Evolutionary conservation across 1,284 basidiomycete genomes (phyloP).

Genomic region (Leccinum subrobustum): DNA sequence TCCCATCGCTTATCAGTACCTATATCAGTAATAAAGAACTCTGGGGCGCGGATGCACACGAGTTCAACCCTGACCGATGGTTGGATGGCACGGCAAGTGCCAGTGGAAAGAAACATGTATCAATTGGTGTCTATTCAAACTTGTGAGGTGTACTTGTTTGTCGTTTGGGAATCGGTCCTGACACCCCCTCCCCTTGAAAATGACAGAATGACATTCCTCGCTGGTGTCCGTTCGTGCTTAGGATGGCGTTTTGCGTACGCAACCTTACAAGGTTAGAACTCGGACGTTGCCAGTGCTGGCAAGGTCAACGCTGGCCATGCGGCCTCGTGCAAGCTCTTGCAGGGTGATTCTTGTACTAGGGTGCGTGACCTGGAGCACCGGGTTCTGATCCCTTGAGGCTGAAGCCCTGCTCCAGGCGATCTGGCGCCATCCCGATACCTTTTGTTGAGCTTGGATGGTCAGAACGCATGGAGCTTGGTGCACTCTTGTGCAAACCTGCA

Average conservation of each 20-base stretch:
- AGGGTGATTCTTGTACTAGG: no score
- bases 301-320: no score
- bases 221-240: constrained; percentile 43
- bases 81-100: constrained; percentile 31
- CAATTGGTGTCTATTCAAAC: constrained; percentile 50
- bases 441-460: no score
- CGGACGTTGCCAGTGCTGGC: no score
- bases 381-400: no score
- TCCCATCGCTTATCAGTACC: not conserved
- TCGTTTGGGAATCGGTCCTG: not conserved
- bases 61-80: constrained; percentile 54
- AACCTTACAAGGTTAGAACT: not conserved
- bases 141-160: constrained; percentile 38
- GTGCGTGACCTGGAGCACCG: no score
- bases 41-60: constrained; percentile 50
- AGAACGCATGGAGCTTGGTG: no score
- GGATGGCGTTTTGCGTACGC: constrained; percentile 49
- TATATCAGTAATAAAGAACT: constrained; percentile 40
- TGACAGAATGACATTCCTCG: constrained; percentile 43
- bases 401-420: no score
- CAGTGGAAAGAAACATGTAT: constrained; percentile 34
- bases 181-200: not conserved
- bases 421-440: no score
- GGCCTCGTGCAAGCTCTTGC: no score
- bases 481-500: no score